Conservation (phyloP, 495 filamentous ascomycete species). For the Saxophila tyrrhenica region DNA sequence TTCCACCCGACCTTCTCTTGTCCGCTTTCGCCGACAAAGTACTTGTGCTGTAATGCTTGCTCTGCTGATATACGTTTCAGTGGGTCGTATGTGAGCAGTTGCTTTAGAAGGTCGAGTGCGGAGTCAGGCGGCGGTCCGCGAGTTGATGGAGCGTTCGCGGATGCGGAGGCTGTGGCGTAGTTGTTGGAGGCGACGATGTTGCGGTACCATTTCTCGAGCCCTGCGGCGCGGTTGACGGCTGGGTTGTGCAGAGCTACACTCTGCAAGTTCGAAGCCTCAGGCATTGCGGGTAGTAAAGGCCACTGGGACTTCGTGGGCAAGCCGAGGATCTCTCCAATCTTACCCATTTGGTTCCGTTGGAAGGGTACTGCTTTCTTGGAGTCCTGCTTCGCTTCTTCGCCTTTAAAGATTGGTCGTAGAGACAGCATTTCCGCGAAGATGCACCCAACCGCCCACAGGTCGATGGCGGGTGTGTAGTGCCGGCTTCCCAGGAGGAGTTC, state of each 20-base stretch:
- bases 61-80: slow-evolving; percentile 76
- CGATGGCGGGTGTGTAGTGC: slow-evolving; percentile 93
- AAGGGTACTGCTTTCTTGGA: slow-evolving; percentile 94
- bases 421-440: slow-evolving; percentile 93
- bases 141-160: slow-evolving; percentile 21
- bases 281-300: slow-evolving; percentile 69
- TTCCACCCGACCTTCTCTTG: slow-evolving; percentile 49
- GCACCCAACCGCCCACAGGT: slow-evolving; percentile 95
- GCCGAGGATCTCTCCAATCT: slow-evolving; percentile 93
- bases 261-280: slow-evolving; percentile 67
- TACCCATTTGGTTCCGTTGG: slow-evolving; percentile 96
- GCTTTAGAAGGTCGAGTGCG: slow-evolving; percentile 68
- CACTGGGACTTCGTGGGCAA: slow-evolving; percentile 80
- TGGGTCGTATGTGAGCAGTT: slow-evolving; percentile 86
- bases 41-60: slow-evolving; percentile 75
- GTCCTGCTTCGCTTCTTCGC: slow-evolving; percentile 98
- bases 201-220: slow-evolving; percentile 56
- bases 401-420: slow-evolving; percentile 92
- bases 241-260: slow-evolving; percentile 42
- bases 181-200: slow-evolving; percentile 47
- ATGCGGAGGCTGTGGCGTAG: slow-evolving; percentile 38
- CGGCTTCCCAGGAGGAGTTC: slow-evolving; percentile 82
- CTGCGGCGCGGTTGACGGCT: slow-evolving; percentile 33
- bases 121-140: slow-evolving; percentile 49
- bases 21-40: slow-evolving; percentile 51